phyloP scores from a whole-genome alignment of 2,329 filamentous ascomycete species.

The Rasamsonia emersonii region DNA sequence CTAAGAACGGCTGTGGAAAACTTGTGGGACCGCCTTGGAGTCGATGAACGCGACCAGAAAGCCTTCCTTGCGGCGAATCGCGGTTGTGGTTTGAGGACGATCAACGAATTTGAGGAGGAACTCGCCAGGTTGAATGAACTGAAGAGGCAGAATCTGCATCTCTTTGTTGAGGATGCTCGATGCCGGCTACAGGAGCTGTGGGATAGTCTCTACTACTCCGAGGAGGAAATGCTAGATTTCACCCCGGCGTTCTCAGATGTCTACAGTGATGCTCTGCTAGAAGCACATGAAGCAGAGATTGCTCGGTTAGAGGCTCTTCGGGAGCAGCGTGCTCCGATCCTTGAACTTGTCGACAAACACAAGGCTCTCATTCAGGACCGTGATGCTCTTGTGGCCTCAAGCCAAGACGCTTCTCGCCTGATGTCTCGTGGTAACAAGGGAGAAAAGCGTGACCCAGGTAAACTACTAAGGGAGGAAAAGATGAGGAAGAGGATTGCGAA shows the following conservation, averaged over 20 bases:
- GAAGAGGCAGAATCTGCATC: slow-evolving; percentile 86
- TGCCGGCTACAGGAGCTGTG: slow-evolving; percentile 88
- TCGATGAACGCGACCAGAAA: slow-evolving; percentile 76
- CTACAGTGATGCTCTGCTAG: slow-evolving; percentile 88
- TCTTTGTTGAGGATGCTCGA: slow-evolving; percentile 92
- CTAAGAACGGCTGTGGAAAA: slow-evolving; percentile 69
- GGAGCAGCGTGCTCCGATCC: slow-evolving; percentile 77
- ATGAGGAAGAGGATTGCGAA: slow-evolving; percentile 97
- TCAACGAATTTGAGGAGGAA: slow-evolving; percentile 95
- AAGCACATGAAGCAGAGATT: slow-evolving; percentile 91
- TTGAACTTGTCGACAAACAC: slow-evolving; percentile 77
- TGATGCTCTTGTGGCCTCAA: slow-evolving; percentile 78
- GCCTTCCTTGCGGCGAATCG: slow-evolving; percentile 78
- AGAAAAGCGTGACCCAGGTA: slow-evolving; percentile 87
- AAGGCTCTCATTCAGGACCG: slow-evolving; percentile 74
- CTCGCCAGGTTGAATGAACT: slow-evolving; percentile 77
- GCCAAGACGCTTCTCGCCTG: slow-evolving; percentile 86
- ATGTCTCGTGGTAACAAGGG: slow-evolving; percentile 89
- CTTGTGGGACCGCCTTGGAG: slow-evolving; percentile 79
- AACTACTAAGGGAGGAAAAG: slow-evolving; percentile 91
- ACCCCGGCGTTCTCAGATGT: slow-evolving; percentile 95
- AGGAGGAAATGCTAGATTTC: slow-evolving; percentile 98
- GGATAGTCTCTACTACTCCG: slow-evolving; percentile 88
- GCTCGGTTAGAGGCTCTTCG: slow-evolving; percentile 67
- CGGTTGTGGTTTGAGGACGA: slow-evolving; percentile 80